Evolutionary conservation across 1,139 yeast genomes (phyloP).

Genomic region (Pneumocystis sp.): DNA sequence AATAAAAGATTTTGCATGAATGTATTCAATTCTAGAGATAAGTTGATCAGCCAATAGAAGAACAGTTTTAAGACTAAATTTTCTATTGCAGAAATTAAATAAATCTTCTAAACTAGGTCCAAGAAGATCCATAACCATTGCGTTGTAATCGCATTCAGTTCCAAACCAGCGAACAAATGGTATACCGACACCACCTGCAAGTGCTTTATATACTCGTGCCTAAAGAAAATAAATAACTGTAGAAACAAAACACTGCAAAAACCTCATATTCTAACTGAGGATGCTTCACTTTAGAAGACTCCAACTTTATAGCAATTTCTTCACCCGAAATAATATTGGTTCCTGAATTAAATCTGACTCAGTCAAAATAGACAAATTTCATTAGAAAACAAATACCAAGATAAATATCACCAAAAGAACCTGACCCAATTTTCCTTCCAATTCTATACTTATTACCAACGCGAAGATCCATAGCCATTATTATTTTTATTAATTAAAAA

Average conservation of each 20-base stretch:
- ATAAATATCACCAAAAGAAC: constrained; percentile 94
- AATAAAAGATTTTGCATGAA: constrained; percentile 78
- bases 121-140: constrained; percentile 87
- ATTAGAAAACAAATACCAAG: constrained; percentile 32
- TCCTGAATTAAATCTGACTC: constrained; percentile 20
- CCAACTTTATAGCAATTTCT: constrained; percentile 92
- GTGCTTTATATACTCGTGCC: constrained; percentile 45
- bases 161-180: constrained; percentile 98
- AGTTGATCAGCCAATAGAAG: constrained; percentile 86
- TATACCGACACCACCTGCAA: constrained; percentile 94
- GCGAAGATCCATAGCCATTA: constrained; percentile 11
- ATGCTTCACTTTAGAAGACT: constrained; percentile 77
- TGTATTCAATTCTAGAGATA: constrained; percentile 81
- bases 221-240: not conserved
- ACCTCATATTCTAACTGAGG: constrained; percentile 97
- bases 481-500: not conserved
- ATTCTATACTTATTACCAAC: constrained; percentile 85
- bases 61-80: constrained; percentile 86
- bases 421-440: constrained; percentile 93
- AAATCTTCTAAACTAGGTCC: constrained; percentile 50
- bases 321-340: constrained; percentile 91
- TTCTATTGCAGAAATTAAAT: constrained; percentile 60
- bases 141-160: constrained; percentile 89
- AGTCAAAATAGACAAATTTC: not conserved
- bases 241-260: constrained; percentile 34